phyloP scores from a whole-genome alignment of 139 green algal species.

The Asterochloris sp. region DNA sequence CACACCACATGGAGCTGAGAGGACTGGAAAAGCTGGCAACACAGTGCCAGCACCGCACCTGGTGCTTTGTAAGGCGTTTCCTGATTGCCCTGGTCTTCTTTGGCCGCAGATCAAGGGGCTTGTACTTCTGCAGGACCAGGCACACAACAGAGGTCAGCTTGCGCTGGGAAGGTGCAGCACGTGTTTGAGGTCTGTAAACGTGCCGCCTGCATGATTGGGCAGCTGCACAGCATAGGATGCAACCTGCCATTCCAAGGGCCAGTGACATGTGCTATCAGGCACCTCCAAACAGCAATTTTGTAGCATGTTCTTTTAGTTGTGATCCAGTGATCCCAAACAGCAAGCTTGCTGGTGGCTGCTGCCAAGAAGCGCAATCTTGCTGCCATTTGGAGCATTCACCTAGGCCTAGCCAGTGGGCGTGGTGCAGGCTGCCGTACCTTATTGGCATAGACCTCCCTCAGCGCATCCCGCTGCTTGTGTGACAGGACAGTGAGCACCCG shows the following conservation, averaged over 20 bases:
- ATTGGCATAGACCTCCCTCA: conserved; percentile 75
- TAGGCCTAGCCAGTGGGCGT: background rate
- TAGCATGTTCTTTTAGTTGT: background rate
- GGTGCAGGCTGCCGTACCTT: conserved; percentile 56
- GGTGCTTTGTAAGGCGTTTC: conserved; percentile 76
- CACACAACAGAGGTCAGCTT: background rate
- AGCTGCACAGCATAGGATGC: background rate
- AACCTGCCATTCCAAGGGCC: background rate
- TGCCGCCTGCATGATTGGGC: background rate
- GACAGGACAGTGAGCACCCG: conserved; percentile 94
- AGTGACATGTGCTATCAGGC: background rate
- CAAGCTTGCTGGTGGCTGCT: background rate
- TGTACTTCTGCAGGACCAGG: conserved; percentile 64
- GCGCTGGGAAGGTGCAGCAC: background rate
- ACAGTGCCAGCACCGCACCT: conserved; percentile 44
- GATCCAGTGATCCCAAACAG: background rate
- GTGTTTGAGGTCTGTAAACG: background rate
- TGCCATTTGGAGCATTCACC: background rate
- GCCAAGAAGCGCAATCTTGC: background rate
- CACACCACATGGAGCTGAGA: background rate
- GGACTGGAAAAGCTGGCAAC: background rate
- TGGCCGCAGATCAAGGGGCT: conserved; percentile 89
- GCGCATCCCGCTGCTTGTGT: conserved; percentile 83
- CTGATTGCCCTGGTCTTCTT: conserved; percentile 99
- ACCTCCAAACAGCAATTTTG: background rate